Conservation (phyloP, 345 rosid genomes). For the Leavenworthia alabamica region DNA sequence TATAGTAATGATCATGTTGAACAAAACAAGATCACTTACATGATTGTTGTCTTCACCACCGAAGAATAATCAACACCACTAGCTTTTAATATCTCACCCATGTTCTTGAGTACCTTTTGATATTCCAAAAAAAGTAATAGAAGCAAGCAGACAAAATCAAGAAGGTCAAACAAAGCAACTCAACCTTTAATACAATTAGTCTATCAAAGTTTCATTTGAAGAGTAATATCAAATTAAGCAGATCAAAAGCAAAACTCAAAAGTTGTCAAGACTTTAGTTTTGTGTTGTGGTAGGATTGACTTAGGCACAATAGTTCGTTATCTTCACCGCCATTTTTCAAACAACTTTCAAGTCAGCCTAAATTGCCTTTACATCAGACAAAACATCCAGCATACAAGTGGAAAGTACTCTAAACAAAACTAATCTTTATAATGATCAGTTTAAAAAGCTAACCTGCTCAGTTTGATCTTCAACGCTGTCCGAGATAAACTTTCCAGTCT, state of each 20-base stretch:
- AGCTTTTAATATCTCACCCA: constrained; percentile 38
- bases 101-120: constrained; percentile 32
- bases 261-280: neutral
- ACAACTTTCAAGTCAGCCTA: neutral
- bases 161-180: neutral
- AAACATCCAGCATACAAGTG: constrained; percentile 6
- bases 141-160: constrained; percentile 10
- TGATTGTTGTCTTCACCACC: constrained; percentile 38
- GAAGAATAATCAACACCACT: constrained; percentile 36
- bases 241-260: neutral
- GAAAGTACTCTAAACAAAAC: neutral
- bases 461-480: constrained; percentile 73
- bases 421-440: neutral
- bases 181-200: neutral
- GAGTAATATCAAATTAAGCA: neutral
- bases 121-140: neutral
- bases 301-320: neutral
- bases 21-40: constrained; percentile 13
- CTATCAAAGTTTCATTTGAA: neutral
- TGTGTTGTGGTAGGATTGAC: neutral
- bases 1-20: neutral
- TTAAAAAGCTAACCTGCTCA: constrained; percentile 51
- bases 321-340: neutral
- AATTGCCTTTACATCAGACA: neutral
- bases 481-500: constrained; percentile 77